Base-by-base conservation (phyloP, 192 early-diverging fungal species). In the Backusella tuberculispora region DNA sequence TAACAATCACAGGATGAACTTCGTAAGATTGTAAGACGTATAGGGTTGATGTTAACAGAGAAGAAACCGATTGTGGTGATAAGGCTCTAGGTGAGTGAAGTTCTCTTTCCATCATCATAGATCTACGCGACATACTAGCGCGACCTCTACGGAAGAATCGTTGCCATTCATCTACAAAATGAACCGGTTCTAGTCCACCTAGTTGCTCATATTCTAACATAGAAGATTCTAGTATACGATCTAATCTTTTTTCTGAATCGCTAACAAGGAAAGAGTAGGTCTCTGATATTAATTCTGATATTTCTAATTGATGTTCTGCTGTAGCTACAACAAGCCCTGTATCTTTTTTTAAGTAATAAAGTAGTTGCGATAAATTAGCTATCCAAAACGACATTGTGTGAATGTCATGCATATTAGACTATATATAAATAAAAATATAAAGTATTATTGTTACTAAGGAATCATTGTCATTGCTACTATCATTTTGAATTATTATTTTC, bases 311-410 rank as follows among this genome's bases (percentile, higher is more conserved):
- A 47, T 89, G 83, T 63, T 92, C 86, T 46, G 84, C 89, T 40
- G 94, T 92, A 4, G 88, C 83, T 40, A 87, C 80, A n/a, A 90
- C 87, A 37, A 98, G 86, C 15, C 88, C 89, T 40, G 87, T 75
- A 81, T 99, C 97, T 72, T 93, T 91, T 78, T 95, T 95, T 45
- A 99, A 79, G 79, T 93, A 97, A 76, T 95, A 94, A 2, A 95
- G 81, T 15, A 99, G 84, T 47, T 92, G 92, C 34, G 90, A 91
- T 65, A 88, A 84, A 83, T 99, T 97, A 26, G 94, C 83, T 34
- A 96, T 88, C 96, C 96, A 98, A 76, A 92, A 95, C 2, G 89
- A 90, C 41, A 93, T 80, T 17, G 87, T 71, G 56, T 86, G 83
- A 56, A 87, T 84, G 76, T 93, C 90, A 71, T 87, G 77, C 14